A percentile compares a stretch with the other conserved stretches of the same genome.
Evolutionary conservation across 176 grass and related monocot genomes (phyloP).

Genomic region (Aegilops umbellulata): DNA sequence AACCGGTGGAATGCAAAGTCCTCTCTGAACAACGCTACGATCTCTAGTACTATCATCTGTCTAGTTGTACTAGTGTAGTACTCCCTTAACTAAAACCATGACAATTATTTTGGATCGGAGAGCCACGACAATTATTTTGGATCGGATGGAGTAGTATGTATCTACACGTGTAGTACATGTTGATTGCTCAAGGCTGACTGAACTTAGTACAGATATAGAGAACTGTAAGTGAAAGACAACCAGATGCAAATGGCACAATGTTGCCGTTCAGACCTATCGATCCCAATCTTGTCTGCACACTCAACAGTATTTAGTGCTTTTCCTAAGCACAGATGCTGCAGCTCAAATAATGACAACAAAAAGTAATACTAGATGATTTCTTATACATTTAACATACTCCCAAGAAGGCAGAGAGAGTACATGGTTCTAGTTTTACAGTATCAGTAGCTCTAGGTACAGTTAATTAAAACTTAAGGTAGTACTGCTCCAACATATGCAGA

Average conservation of each 20-base stretch:
- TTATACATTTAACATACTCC: background rate
- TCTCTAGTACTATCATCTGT: too few species aligned
- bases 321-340: background rate
- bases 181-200: background rate
- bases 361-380: background rate
- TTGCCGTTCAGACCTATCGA: background rate
- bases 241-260: too few species aligned
- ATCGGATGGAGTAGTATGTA: too few species aligned
- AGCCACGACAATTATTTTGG: too few species aligned
- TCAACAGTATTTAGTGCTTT: background rate
- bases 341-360: background rate
- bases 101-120: too few species aligned
- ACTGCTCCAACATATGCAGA: background rate
- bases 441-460: conserved; percentile 12
- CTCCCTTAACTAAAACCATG: too few species aligned
- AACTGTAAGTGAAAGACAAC: background rate
- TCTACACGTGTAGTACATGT: background rate
- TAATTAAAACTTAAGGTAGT: conserved; percentile 20
- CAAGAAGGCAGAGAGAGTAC: background rate
- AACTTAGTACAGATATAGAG: background rate
- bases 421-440: background rate
- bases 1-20: background rate
- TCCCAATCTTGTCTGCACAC: background rate
- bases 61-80: too few species aligned
- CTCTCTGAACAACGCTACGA: background rate